phyloP scores from a whole-genome alignment of 2,329 filamentous ascomycete genomes.

The Beauveria rudraprayagi region DNA sequence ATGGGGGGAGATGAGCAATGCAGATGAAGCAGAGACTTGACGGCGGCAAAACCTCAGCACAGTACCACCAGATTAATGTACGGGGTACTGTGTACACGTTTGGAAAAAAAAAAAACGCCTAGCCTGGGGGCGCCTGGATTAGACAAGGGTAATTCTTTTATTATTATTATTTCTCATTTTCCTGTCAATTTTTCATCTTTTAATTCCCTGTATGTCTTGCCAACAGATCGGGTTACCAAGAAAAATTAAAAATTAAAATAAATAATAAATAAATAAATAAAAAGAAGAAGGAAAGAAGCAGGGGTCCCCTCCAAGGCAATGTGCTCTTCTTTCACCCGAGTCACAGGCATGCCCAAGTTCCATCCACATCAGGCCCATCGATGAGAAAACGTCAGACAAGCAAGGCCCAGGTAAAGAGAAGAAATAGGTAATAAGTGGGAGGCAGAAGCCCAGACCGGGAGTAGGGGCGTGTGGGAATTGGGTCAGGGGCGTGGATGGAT shows the following conservation, averaged over 20 bases:
- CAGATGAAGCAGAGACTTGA: constrained; percentile 26
- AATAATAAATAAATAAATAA: no score
- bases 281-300: neutral
- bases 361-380: constrained; percentile 5
- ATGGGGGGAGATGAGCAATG: constrained; percentile 25
- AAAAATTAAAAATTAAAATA: neutral
- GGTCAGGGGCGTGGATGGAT: neutral
- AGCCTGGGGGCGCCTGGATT: neutral
- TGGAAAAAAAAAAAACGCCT: neutral
- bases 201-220: constrained; percentile 2
- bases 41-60: constrained; percentile 25
- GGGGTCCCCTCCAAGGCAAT: neutral
- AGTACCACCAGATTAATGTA: constrained; percentile 5
- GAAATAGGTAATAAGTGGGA: constrained; percentile 7
- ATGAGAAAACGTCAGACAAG: constrained; percentile 9
- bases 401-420: neutral
- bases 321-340: constrained; percentile 3
- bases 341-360: constrained; percentile 7
- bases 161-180: neutral
- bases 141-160: neutral
- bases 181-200: neutral
- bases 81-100: constrained; percentile 8
- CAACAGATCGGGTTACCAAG: constrained; percentile 7
- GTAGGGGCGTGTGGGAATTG: neutral
- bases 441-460: neutral